Conservation (phyloP, 371 early-diverging fungal genomes). For the Conidiobolus incongruus region DNA sequence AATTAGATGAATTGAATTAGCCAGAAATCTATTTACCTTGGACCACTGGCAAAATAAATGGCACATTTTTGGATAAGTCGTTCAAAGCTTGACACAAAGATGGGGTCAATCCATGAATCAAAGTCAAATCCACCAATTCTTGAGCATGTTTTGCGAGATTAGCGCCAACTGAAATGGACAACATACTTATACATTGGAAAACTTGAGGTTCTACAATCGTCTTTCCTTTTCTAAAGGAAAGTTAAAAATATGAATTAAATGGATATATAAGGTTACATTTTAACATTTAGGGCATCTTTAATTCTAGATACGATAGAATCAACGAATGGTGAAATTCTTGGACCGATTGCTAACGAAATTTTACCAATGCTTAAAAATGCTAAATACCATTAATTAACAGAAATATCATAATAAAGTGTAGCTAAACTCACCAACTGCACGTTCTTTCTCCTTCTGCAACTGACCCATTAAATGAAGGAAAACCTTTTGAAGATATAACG, state of each 20-base stretch:
- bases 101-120: slow-evolving; percentile 64
- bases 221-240: slow-evolving; percentile 3
- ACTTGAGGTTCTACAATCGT: slow-evolving; percentile 30
- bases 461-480: slow-evolving; percentile 57
- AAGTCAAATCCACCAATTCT: slow-evolving; percentile 78
- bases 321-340: slow-evolving; percentile 56
- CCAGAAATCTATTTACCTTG: slow-evolving; percentile 36
- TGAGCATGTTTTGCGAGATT: slow-evolving; percentile 67
- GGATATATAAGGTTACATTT: too few relatives aligned
- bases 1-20: not conserved
- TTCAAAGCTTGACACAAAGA: slow-evolving; percentile 59
- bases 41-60: slow-evolving; percentile 58
- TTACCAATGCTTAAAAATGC: slow-evolving; percentile 76
- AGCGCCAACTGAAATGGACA: slow-evolving; percentile 78
- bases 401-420: not conserved
- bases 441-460: slow-evolving; percentile 58
- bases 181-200: slow-evolving; percentile 68
- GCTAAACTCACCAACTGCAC: slow-evolving; percentile 22
- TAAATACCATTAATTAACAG: slow-evolving; percentile 5
- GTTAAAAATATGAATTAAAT: too few relatives aligned
- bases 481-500: slow-evolving; percentile 37
- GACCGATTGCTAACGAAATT: slow-evolving; percentile 62
- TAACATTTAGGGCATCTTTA: not conserved
- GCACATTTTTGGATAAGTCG: slow-evolving; percentile 59
- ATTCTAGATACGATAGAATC: slow-evolving; percentile 8